Percentiles rank a stretch among this genome's conserved stretches.
Conservation (phyloP, 148 eudicot species). For the Cornus kousa region DNA sequence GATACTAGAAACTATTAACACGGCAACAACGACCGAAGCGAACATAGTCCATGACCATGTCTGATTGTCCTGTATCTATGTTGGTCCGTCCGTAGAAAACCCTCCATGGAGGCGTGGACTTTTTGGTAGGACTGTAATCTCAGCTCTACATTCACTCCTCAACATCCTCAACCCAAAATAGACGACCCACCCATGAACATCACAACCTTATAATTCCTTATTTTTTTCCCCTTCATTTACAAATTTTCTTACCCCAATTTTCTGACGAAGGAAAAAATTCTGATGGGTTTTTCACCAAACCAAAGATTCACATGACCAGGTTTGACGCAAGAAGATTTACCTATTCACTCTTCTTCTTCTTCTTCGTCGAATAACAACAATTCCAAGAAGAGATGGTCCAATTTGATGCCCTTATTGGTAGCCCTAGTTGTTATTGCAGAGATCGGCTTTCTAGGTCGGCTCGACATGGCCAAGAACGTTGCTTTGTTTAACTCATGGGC, state of each 20-base stretch:
- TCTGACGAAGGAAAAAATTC: background rate
- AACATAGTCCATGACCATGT: too few relatives aligned
- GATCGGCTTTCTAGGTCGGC: slow-evolving; percentile 60
- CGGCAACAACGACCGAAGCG: too few relatives aligned
- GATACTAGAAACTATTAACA: too few relatives aligned
- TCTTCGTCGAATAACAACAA: slow-evolving; percentile 22
- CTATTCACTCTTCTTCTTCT: slow-evolving; percentile 9
- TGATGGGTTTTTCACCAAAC: slow-evolving; percentile 18
- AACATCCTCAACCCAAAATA: background rate
- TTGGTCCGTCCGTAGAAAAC: too few relatives aligned
- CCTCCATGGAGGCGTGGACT: slow-evolving; percentile 1
- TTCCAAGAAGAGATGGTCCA: slow-evolving; percentile 48
- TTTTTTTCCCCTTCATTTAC: background rate
- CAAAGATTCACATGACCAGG: slow-evolving; percentile 6
- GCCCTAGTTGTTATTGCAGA: slow-evolving; percentile 68
- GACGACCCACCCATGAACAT: background rate
- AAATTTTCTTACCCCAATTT: background rate
- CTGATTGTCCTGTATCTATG: too few relatives aligned
- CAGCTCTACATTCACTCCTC: background rate
- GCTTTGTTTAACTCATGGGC: slow-evolving; percentile 69
- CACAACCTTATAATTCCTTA: background rate
- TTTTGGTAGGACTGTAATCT: background rate
- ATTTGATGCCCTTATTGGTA: slow-evolving; percentile 48
- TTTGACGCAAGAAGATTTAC: background rate
- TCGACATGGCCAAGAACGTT: slow-evolving; percentile 63